These are phyloP conservation scores for Stachybotrys chlorohalonatus DNA, from an alignment of 2,329 filamentous ascomycete species.

Conservation along the genomic window DNA sequence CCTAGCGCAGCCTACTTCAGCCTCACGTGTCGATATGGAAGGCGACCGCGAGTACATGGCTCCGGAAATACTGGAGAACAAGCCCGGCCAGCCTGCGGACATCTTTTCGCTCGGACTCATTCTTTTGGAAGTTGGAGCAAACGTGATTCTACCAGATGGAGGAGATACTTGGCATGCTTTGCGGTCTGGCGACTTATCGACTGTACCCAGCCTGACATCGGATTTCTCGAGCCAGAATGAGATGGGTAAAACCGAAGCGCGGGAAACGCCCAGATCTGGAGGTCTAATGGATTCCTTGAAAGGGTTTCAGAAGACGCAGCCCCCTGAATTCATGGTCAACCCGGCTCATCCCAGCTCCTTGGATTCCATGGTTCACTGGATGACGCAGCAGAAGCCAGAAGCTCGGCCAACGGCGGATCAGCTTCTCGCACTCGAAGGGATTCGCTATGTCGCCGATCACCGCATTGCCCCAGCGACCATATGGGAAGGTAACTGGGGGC, in stretches of 20 bases:
- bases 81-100: constrained; percentile 84
- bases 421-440: constrained; percentile 62
- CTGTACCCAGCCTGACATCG: constrained; percentile 80
- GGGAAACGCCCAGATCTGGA: constrained; percentile 21
- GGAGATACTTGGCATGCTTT: constrained; percentile 86
- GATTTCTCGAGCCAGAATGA: constrained; percentile 61
- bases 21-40: constrained; percentile 73
- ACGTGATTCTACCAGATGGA: constrained; percentile 89
- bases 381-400: constrained; percentile 70
- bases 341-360: constrained; percentile 63
- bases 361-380: constrained; percentile 76
- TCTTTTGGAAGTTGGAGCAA: constrained; percentile 88
- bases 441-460: constrained; percentile 70
- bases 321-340: constrained; percentile 86
- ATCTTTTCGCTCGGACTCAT: constrained; percentile 92
- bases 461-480: constrained; percentile 85
- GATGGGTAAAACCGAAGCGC: constrained; percentile 58
- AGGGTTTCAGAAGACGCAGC: constrained; percentile 39
- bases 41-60: constrained; percentile 96
- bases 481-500: constrained; percentile 94
- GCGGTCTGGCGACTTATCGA: constrained; percentile 79
- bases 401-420: constrained; percentile 67
- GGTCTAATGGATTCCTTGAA: constrained; percentile 35
- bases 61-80: constrained; percentile 79
- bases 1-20: constrained; percentile 66